Evolutionary conservation across 345 rosid species (phyloP).

Genomic region (Murraya koenigii): DNA sequence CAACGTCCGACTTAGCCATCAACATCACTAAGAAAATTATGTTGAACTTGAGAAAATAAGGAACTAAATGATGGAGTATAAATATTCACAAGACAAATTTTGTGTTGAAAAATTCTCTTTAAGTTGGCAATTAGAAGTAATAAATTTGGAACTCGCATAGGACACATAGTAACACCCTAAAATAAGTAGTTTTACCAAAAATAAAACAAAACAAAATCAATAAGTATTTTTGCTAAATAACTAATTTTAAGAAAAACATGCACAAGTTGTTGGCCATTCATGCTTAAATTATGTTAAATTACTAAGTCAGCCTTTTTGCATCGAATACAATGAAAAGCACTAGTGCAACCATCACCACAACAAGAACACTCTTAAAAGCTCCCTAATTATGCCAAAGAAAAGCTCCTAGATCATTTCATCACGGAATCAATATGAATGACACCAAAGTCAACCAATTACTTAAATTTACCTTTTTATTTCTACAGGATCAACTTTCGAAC

Average conservation of each 20-base stretch:
- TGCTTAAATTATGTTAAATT: background rate
- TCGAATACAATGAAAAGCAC: background rate
- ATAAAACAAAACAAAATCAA: background rate
- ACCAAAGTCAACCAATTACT: background rate
- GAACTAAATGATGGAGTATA: background rate
- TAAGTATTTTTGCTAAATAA: background rate
- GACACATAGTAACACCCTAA: background rate
- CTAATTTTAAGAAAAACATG: background rate
- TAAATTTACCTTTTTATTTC: background rate
- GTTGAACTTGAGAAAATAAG: background rate
- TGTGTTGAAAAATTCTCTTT: background rate
- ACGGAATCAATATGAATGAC: background rate
- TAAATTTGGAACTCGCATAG: background rate
- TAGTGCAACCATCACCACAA: background rate
- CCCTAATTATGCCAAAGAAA: background rate
- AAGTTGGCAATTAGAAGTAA: background rate
- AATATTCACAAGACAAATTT: background rate
- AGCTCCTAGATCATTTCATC: slow-evolving; percentile 6
- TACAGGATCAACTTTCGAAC: background rate
- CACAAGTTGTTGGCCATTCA: background rate
- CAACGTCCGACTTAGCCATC: background rate
- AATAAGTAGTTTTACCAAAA: background rate
- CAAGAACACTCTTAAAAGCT: background rate
- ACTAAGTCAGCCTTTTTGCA: background rate
- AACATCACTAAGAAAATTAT: background rate